Base-by-base conservation (phyloP, 2,329 filamentous ascomycete genomes). In the Microdochium nivale region DNA sequence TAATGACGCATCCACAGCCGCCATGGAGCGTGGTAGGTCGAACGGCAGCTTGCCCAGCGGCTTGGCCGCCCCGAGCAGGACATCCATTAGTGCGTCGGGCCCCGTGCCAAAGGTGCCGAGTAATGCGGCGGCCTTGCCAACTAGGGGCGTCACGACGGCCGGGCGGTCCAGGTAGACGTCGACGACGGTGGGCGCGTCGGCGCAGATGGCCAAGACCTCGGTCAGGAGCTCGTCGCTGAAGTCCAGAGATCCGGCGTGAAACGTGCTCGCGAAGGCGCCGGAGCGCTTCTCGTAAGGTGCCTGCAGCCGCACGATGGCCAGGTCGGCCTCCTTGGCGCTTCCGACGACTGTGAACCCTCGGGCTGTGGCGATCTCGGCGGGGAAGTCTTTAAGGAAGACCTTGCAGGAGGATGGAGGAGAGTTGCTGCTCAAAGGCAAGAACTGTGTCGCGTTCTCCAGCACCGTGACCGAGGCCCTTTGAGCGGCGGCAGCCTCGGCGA, bases 31-130 rank as follows among this genome's bases (percentile, higher is more conserved):
- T 1, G 75, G 74, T 32, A 78, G 51, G 57, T 78, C 74, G 58
- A 75, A 73, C 0, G 72, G 72, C 51, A 75, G 53, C 58, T 63
- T 68, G 0, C 74, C 74, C 51, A 68, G 57, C 0, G 74, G 74
- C 13, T 59, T 57, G 8, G 62, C 65, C 2, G 64, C 55, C 0
- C 62, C 64, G 50, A 75, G 73, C 0, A 75, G 40, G 1, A 76
- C 64, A 53, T 75, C 72, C 3, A 77, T 51, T 52, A 75, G 71
- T 0, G 72, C 72, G 3, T 72, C 66, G 0, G 62, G 58, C 16
- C 65, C 63, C 32, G 66, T 68, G 0, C 72, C 72, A 49, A 65
- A 75, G 54, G 65, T 74, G 7, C 59, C 71, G 25, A 74, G 54
- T 8, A 74, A 51, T 3, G 71, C 71, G 1, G 64, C 60, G 2